Evolutionary conservation across 2,329 filamentous ascomycete species (phyloP), one percentile per base, ranked within the genome.

Genomic region (Fusarium continuum): DNA sequence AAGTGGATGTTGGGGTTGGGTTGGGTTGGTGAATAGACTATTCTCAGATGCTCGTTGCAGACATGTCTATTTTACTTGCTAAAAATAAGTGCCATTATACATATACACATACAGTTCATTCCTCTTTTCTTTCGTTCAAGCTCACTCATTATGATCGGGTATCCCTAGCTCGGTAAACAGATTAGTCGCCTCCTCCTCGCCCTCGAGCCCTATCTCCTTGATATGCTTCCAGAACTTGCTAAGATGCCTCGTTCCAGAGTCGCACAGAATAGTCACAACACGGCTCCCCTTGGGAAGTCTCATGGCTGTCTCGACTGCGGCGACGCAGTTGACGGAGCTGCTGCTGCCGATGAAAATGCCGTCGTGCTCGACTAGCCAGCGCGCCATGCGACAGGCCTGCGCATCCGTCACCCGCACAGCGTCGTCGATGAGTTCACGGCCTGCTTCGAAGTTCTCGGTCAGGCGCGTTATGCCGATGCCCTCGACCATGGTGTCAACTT

Each of bases 401-500:
- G 88, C 86, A 76, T 99, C 96, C 4, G 87, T 91, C 13, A 99
- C 92, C 56, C 89, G 86, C 31, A 98, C 88, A 4, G 95, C 94
- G 77, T 97, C 93, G 74, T 97, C 92, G 48, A 99, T 86, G 51
- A 97, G 78, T 71, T 94, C 89, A 65, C 92, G 83, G 0, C 94
- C 95, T 23, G 88, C 89, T 74, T 97, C 91, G 65, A 99, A 95
- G 75, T 98, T 99, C 48, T 88, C 85, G 2, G 95, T 99, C n/a
- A 97, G 83, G 3, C 95, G 88, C 74, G 97, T 99, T 76, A 98
- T 91, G 2, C 95, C 95, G 64, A 99, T 92, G 2, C 95, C 95
- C 78, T 99, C 96, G 23, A 99, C 92, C 64, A 99, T 92, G 5
- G 90, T 93, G 79, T 99, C 96, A 47, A 99, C 92, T 77, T 99